Evolutionary conservation across 2,329 filamentous ascomycete species (phyloP), one percentile per base, ranked within the genome.

Genomic region (Lizonia empirigonia): DNA sequence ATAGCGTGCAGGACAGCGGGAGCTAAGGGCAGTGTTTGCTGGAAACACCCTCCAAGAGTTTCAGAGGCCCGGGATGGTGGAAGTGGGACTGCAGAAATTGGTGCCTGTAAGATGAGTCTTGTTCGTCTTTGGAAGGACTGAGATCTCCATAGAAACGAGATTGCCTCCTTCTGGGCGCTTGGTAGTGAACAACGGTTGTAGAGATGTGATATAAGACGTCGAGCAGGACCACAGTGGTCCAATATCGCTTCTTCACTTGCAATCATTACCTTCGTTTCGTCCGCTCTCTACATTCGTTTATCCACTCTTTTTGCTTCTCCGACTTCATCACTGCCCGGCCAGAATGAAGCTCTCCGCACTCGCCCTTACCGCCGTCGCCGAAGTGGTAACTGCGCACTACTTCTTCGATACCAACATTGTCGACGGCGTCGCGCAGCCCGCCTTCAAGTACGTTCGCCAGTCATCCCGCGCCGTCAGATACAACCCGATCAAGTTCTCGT

Each of bases 401-500:
- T 61, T 64, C 55, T 63, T 66, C 38, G 62, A 63, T 32, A 58
- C 45, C 40, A 58, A 61, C 42, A 50, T 63, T 22, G 34, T 56
- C 18, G 50, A 44, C 23, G 60, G 56, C 32, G 19, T 29, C 12
- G 10, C 32, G 3, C 50, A 60, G 29, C 45, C 58, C n/a, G 42
- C 55, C 4, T 53, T 55, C 50, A 56, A 63, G 26, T 66, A 63
- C 53, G 49, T 63, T 53, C 54, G 58, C 30, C 53, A 59, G 49
- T 60, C 60, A 26, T 56, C 44, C 44, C 56, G 54, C 27, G 44
- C 55, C n/a, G 56, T 55, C 44, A 54, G 50, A 19, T 61, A 65
- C 57, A 68, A 59, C 44, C 64, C 65, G 5, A 63, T 66, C 49
- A 65, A 63, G 52, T 67, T 56, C 35, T 52, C 49, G 18, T 47